Conservation (phyloP, 2,329 filamentous ascomycete genomes). For the Botryotinia convoluta region DNA sequence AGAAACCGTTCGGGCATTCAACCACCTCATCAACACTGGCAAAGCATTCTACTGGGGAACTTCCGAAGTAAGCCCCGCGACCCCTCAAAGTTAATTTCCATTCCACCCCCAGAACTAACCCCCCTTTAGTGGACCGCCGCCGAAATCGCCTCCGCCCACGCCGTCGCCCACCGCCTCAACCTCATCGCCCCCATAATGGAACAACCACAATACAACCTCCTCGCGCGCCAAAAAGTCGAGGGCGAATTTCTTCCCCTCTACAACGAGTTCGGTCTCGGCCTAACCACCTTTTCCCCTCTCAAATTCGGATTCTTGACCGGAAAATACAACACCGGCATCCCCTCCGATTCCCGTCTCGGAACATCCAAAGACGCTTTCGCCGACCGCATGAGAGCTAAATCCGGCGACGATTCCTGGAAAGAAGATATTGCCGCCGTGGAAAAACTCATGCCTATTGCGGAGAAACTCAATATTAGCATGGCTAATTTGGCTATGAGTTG, state of each 20-base stretch:
- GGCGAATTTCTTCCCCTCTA: conserved; percentile 60
- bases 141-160: conserved; percentile 62
- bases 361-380: conserved; percentile 52
- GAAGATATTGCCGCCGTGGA: conserved; percentile 58
- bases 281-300: conserved; percentile 63
- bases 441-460: conserved; percentile 59
- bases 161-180: conserved; percentile 57
- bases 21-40: conserved; percentile 64
- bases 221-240: conserved; percentile 61
- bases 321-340: conserved; percentile 65
- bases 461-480: conserved; percentile 57
- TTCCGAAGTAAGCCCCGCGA: conserved; percentile 63
- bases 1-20: conserved; percentile 68
- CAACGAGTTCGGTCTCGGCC: conserved; percentile 56
- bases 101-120: conserved; percentile 62
- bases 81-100: conserved; percentile 49
- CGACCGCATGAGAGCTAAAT: conserved; percentile 43
- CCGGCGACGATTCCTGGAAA: conserved; percentile 52
- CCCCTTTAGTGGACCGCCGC: conserved; percentile 63
- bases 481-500: conserved; percentile 56
- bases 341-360: conserved; percentile 56
- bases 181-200: conserved; percentile 64
- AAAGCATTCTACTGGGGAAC: conserved; percentile 72
- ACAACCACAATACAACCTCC: conserved; percentile 66
- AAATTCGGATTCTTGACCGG: conserved; percentile 60